Conservation (phyloP, 2,329 filamentous ascomycete genomes). For the Neodidymelliopsis sp. region DNA sequence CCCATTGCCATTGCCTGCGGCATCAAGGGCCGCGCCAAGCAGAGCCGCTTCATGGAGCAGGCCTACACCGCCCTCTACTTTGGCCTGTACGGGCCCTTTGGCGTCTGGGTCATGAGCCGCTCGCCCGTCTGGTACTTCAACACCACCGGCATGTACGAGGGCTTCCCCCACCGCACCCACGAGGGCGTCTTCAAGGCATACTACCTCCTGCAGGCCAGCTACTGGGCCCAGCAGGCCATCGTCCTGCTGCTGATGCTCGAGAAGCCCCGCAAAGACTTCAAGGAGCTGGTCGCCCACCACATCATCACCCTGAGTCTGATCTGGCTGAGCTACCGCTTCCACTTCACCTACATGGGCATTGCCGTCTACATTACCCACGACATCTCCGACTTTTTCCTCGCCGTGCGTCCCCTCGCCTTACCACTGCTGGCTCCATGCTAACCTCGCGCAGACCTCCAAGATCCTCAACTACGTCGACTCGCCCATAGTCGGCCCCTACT, state of each 20-base stretch:
- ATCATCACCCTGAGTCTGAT: conserved; percentile 88
- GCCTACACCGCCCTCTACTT: conserved; percentile 95
- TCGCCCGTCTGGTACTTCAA: conserved; percentile 98
- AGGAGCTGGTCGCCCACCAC: conserved; percentile 90
- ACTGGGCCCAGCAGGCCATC: conserved; percentile 94
- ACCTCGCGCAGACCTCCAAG: conserved; percentile 75
- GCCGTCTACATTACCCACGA: conserved; percentile 96
- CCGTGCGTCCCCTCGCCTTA: conserved; percentile 63
- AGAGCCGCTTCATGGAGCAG: conserved; percentile 94
- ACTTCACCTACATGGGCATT: conserved; percentile 94
- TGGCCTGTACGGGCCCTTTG: conserved; percentile 78
- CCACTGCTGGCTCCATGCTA: not conserved
- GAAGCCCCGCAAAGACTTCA: conserved; percentile 94
- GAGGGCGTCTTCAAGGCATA: conserved; percentile 89
- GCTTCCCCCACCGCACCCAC: conserved; percentile 83
- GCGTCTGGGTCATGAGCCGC: conserved; percentile 87
- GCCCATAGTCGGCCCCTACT: conserved; percentile 81
- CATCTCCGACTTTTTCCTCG: conserved; percentile 93
- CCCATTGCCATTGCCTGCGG: conserved; percentile 76
- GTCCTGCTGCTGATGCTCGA: conserved; percentile 87
- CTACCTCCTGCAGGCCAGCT: conserved; percentile 91
- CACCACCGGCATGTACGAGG: conserved; percentile 86
- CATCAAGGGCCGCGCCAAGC: conserved; percentile 77
- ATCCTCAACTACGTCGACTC: conserved; percentile 89
- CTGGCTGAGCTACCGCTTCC: conserved; percentile 87